Evolutionary conservation across 1,284 basidiomycete species (phyloP).

Genomic region (Pseudozyma pruni): DNA sequence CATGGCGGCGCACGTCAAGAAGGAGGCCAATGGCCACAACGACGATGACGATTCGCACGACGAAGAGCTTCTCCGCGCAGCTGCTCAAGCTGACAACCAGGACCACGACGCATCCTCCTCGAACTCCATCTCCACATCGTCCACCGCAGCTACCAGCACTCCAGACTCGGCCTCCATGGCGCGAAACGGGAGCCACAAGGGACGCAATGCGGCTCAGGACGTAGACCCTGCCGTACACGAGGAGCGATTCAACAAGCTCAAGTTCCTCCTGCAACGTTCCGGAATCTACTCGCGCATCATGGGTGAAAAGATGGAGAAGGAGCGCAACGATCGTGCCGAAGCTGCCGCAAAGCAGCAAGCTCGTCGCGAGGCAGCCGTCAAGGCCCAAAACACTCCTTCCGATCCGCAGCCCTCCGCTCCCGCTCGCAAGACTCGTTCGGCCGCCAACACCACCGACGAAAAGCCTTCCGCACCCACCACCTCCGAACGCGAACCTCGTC

Average conservation of each 20-base stretch:
- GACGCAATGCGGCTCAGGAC: constrained; percentile 22
- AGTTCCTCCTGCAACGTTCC: constrained; percentile 60
- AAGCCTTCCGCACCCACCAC: constrained; percentile 16
- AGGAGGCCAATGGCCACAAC: constrained; percentile 14
- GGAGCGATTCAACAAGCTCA: constrained; percentile 59
- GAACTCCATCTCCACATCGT: constrained; percentile 4
- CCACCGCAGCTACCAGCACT: constrained; percentile 11
- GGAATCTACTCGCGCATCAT: constrained; percentile 65
- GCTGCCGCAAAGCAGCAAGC: constrained; percentile 33
- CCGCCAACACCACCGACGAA: constrained; percentile 14
- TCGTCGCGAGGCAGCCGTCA: constrained; percentile 22
- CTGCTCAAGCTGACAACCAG: constrained; percentile 36
- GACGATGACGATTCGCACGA: constrained; percentile 65
- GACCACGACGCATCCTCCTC: constrained; percentile 9
- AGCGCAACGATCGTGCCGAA: constrained; percentile 40
- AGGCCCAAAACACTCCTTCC: constrained; percentile 4
- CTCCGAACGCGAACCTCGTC: constrained; percentile 18
- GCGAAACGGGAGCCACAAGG: constrained; percentile 11
- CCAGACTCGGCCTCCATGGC: constrained; percentile 32
- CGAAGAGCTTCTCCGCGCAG: constrained; percentile 71
- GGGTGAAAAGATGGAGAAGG: constrained; percentile 63
- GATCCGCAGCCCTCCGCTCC: constrained; percentile 26
- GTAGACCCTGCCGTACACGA: constrained; percentile 43
- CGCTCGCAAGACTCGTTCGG: constrained; percentile 35
- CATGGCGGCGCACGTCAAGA: constrained; percentile 16